Conservation (phyloP, 305 asterid genomes). For the Solanum hybrid region DNA sequence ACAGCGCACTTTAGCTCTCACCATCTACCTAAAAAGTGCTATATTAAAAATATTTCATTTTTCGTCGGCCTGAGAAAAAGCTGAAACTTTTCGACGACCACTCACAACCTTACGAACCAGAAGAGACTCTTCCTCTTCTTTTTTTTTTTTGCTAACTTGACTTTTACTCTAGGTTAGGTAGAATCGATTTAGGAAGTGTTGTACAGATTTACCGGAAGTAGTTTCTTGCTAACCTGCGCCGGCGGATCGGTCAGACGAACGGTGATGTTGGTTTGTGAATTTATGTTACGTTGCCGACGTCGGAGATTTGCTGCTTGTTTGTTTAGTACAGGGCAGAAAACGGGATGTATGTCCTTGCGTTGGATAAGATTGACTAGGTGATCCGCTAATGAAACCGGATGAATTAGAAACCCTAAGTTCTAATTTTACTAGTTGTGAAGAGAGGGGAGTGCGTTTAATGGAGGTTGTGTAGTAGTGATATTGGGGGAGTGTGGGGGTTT, state of each 20-base stretch:
- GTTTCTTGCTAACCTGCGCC: constrained; percentile 19
- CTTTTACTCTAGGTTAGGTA: background rate
- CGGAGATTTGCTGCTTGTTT: constrained; percentile 5
- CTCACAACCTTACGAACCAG: background rate
- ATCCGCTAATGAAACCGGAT: background rate
- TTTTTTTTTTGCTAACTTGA: background rate
- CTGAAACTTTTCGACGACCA: constrained; percentile 4
- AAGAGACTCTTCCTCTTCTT: background rate
- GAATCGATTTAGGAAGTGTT: background rate
- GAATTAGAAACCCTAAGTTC: background rate
- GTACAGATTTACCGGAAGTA: background rate
- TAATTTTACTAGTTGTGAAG: background rate
- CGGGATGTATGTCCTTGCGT: background rate
- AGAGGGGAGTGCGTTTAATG: background rate
- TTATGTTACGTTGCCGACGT: too few species aligned
- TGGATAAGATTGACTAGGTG: background rate
- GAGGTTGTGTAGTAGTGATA: background rate
- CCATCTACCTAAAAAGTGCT: constrained; percentile 29
- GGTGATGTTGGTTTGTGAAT: background rate
- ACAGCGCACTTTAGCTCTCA: constrained; percentile 25
- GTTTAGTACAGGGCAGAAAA: background rate
- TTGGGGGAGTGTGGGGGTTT: constrained; percentile 9
- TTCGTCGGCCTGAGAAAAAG: background rate
- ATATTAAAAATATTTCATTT: constrained; percentile 21
- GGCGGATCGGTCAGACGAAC: constrained; percentile 19